Evolutionary conservation across 2,329 filamentous ascomycete species (phyloP).

Genomic region (Pyrenophora seminiperda): DNA sequence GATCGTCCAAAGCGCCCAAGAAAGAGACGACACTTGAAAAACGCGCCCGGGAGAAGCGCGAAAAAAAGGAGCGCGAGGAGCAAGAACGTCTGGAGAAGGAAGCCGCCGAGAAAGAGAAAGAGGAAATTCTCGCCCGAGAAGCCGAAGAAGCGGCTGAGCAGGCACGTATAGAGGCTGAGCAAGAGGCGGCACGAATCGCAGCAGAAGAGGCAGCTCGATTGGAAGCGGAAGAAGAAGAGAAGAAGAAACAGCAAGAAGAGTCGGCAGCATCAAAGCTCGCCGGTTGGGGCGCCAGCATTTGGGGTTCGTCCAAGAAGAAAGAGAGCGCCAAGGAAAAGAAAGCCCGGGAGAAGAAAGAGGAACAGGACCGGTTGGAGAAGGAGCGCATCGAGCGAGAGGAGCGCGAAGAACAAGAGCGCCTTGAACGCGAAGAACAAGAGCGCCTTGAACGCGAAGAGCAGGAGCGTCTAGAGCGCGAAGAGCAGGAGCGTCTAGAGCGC

Average conservation of each 20-base stretch:
- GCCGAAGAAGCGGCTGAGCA: constrained; percentile 43
- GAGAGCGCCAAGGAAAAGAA: constrained; percentile 39
- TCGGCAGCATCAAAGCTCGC: constrained; percentile 37
- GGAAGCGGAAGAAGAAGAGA: constrained; percentile 30
- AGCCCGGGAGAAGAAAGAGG: constrained; percentile 45
- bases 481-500: constrained; percentile 30
- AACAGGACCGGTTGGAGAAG: constrained; percentile 28
- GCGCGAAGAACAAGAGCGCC: constrained; percentile 46
- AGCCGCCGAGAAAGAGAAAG: constrained; percentile 51
- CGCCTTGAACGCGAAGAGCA: constrained; percentile 39
- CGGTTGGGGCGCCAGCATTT: constrained; percentile 34
- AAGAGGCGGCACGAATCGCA: constrained; percentile 15
- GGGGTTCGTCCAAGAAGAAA: constrained; percentile 47
- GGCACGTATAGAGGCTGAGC: constrained; percentile 24
- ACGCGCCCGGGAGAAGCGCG: constrained; percentile 32
- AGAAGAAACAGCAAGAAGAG: constrained; percentile 30
- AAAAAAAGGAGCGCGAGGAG: constrained; percentile 37
- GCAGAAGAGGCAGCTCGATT: constrained; percentile 9
- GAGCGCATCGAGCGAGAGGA: constrained; percentile 19
- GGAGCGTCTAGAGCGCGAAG: constrained; percentile 47
- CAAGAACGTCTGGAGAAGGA: constrained; percentile 38
- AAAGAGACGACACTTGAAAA: constrained; percentile 47
- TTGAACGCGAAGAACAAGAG: constrained; percentile 38
- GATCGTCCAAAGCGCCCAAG: constrained; percentile 30
- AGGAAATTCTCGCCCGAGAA: constrained; percentile 29